Percentiles rank a stretch among this genome's conserved stretches.
These are phyloP conservation scores for Pythium dissimile DNA, from an alignment of 352 stramenopile genomes.

Conservation along the genomic window DNA sequence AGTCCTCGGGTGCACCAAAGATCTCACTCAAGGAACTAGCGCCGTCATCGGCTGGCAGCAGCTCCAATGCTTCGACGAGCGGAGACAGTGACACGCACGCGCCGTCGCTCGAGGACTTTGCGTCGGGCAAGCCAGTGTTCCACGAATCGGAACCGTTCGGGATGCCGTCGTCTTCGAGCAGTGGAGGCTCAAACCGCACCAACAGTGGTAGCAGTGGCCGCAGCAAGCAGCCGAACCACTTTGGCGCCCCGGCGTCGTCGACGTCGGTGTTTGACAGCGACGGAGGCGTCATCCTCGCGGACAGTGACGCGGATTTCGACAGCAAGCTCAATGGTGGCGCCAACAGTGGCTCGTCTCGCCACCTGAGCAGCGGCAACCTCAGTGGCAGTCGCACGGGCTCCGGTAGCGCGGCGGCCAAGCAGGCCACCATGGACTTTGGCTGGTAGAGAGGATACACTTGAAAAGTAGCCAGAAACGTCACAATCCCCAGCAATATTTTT, in stretches of 20 bases:
- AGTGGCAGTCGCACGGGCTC: constrained; percentile 12
- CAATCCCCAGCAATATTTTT: no score
- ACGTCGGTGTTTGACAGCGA: constrained; percentile 23
- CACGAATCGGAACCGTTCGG: constrained; percentile 20
- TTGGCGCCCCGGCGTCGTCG: not conserved
- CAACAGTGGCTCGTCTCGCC: constrained; percentile 2
- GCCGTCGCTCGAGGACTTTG: constrained; percentile 53
- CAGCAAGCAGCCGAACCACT: not conserved
- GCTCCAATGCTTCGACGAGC: not conserved
- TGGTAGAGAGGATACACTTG: constrained; percentile 11
- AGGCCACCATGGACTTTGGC: constrained; percentile 25
- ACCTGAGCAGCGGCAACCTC: constrained; percentile 18
- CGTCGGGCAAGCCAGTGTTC: constrained; percentile 28
- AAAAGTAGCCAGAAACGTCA: no score
- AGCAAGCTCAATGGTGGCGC: constrained; percentile 21
- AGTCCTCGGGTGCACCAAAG: constrained; percentile 26
- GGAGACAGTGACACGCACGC: constrained; percentile 13
- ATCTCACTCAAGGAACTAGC: constrained; percentile 66
- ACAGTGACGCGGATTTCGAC: constrained; percentile 26
- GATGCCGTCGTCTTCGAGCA: not conserved
- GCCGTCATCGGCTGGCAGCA: not conserved
- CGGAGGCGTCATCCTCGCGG: constrained; percentile 4
- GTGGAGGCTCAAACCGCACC: constrained; percentile 17
- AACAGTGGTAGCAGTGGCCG: constrained; percentile 8
- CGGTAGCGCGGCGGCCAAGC: not conserved